Conservation (phyloP, 2,329 filamentous ascomycete species). For the Diaporthe caulivora region DNA sequence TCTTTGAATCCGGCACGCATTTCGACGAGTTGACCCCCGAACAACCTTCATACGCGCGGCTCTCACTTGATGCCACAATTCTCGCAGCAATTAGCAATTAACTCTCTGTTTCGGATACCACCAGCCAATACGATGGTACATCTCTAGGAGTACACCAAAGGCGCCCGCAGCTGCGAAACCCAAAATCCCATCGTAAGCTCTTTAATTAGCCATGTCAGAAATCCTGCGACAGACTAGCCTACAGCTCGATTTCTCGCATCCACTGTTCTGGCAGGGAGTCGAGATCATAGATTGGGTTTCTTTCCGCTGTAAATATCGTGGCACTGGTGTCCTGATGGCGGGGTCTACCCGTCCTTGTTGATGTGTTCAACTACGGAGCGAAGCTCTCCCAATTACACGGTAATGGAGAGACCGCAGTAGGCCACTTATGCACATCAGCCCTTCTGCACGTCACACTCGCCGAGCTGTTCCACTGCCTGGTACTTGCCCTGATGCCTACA, state of each 20-base stretch:
- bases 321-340: neutral
- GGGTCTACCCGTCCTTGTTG: neutral
- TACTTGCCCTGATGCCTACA: neutral
- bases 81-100: constrained; percentile 6
- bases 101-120: too few relatives aligned
- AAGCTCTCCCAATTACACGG: neutral
- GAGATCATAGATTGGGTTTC: neutral
- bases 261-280: neutral
- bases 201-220: constrained; percentile 2
- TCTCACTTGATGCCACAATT: neutral
- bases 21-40: constrained; percentile 29
- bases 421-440: constrained; percentile 16
- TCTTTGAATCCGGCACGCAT: neutral
- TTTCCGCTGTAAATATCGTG: neutral
- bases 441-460: constrained; percentile 28
- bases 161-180: neutral
- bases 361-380: neutral
- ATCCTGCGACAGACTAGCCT: neutral
- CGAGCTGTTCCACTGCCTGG: constrained; percentile 1
- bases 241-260: neutral
- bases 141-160: neutral
- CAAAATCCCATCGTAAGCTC: neutral
- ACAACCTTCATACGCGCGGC: neutral
- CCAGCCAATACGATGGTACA: neutral
- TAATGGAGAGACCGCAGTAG: constrained; percentile 28